Base-by-base conservation (phyloP, 352 stramenopile species). In the Discostella stelligera region DNA sequence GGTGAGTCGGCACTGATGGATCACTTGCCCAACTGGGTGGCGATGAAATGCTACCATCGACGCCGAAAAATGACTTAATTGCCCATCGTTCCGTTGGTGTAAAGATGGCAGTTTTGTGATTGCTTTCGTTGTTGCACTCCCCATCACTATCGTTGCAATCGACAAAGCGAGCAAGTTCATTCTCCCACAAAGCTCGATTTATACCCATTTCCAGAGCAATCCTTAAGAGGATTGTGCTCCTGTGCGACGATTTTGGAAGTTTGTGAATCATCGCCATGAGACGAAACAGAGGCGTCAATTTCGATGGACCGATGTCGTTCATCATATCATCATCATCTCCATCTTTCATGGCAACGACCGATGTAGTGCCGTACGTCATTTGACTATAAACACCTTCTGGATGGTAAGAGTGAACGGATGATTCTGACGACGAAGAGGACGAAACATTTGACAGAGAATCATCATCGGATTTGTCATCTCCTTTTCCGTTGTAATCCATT, bases 51-150 rank as follows among this genome's bases (percentile, higher is more conserved):
- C 58, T 66, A 30, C 73, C 73, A 64, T 76, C 65, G 7, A 80
- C 66, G 13, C 73, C 73, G 21, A 80, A 41, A 49, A 80, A 75
- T 60, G 66, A 80, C 64, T 68, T 80, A n/a, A 80, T 32, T 27
- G 46, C 65, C 46, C 59, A 63, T 53, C 64, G 23, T 55, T 76
- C 46, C 8, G 25, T 41, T 10, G 18, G 41, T 14, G 59, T 54
- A 30, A 72, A 44, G 37, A 14, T 25, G 46, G 23, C 32, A 55
- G 5, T 41, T 23, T 62, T 25, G n/a, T 10, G 9, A 23, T 54
- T 20, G 23, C 27, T 16, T 50, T 37, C n/a, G 21, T 41, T 61
- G 23, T 25, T 25, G 27, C 21, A 39, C 0, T 46, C 54, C 0
- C 23, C 54, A 41, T 21, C 39, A 41, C n/a, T 20, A 41, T 39